These are phyloP conservation scores for Neoboletus magnificus DNA, from an alignment of 768 basidiomycete genomes.

Conservation along the genomic window DNA sequence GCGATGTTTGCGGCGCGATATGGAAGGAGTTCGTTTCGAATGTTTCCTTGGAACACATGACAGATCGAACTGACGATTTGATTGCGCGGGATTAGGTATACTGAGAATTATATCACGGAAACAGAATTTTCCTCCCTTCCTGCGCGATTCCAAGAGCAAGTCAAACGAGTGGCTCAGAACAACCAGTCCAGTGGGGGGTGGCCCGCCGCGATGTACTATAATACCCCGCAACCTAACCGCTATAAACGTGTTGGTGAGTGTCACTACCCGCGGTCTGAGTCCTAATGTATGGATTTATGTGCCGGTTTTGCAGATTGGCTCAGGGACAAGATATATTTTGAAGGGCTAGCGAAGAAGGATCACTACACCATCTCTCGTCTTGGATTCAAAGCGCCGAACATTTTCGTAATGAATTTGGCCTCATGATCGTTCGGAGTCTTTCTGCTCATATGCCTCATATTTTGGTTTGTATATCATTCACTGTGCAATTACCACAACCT, in stretches of 20 bases:
- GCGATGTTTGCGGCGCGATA: conserved; percentile 67
- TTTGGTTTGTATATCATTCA: conserved; percentile 9
- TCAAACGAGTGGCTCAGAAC: conserved; percentile 57
- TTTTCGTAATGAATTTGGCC: conserved; percentile 67
- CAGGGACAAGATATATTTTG: conserved; percentile 68
- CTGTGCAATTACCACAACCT: background rate
- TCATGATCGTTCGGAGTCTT: conserved; percentile 30
- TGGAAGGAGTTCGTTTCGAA: conserved; percentile 65
- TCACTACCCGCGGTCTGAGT: background rate
- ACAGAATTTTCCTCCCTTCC: conserved; percentile 59
- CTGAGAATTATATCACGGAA: conserved; percentile 64
- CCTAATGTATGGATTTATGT: background rate
- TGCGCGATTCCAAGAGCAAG: conserved; percentile 64
- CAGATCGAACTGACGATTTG: conserved; percentile 9
- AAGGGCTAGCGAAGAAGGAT: conserved; percentile 59
- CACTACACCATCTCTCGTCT: conserved; percentile 55
- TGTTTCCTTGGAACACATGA: background rate
- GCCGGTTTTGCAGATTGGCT: conserved; percentile 59
- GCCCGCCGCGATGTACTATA: conserved; percentile 39
- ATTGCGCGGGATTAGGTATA: conserved; percentile 48
- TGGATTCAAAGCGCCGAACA: conserved; percentile 75
- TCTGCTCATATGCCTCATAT: conserved; percentile 2
- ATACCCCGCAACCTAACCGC: conserved; percentile 45
- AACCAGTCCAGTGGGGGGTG: conserved; percentile 36
- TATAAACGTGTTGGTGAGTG: conserved; percentile 63